A percentile compares a stretch with the other conserved stretches of the same genome.
phyloP scores from a whole-genome alignment of 306 rosid genomes.

The Ceratonia siliqua region DNA sequence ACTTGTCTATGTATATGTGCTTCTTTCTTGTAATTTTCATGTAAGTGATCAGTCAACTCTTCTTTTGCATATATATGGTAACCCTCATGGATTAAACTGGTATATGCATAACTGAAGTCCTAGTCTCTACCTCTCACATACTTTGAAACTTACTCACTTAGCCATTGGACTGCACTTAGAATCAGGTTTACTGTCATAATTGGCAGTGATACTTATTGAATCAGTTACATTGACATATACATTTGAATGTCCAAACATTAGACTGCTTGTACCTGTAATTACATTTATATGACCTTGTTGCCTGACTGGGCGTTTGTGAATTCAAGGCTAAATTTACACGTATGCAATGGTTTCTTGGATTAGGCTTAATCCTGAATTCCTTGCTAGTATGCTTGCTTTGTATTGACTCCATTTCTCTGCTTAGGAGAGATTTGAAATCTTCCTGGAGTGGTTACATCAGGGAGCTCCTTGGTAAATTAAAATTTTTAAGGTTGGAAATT shows the following conservation, averaged over 20 bases:
- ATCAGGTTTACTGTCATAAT: constrained; percentile 13
- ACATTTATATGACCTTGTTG: neutral
- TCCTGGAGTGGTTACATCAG: neutral
- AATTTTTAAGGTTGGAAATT: neutral
- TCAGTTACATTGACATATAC: constrained; percentile 7
- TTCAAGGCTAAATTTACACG: constrained; percentile 13
- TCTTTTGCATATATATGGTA: constrained; percentile 17
- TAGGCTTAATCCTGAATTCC: neutral
- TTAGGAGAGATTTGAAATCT: neutral
- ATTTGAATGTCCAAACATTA: neutral
- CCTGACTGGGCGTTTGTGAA: neutral
- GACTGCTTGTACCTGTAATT: neutral
- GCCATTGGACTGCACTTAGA: constrained; percentile 10
- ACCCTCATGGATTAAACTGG: constrained; percentile 10
- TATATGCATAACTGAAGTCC: neutral
- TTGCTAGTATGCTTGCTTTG: neutral
- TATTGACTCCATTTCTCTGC: neutral
- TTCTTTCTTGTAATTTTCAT: constrained; percentile 91
- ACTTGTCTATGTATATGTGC: constrained; percentile 93
- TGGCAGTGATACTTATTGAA: constrained; percentile 2
- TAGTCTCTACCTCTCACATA: neutral
- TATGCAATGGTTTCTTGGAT: neutral
- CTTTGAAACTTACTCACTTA: neutral
- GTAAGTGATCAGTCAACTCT: constrained; percentile 58
- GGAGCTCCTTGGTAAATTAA: neutral